A percentile compares a stretch with the other conserved stretches of the same genome.
Evolutionary conservation across 176 grass and related monocot species (phyloP).

Genomic region (Ensete ventricosum): DNA sequence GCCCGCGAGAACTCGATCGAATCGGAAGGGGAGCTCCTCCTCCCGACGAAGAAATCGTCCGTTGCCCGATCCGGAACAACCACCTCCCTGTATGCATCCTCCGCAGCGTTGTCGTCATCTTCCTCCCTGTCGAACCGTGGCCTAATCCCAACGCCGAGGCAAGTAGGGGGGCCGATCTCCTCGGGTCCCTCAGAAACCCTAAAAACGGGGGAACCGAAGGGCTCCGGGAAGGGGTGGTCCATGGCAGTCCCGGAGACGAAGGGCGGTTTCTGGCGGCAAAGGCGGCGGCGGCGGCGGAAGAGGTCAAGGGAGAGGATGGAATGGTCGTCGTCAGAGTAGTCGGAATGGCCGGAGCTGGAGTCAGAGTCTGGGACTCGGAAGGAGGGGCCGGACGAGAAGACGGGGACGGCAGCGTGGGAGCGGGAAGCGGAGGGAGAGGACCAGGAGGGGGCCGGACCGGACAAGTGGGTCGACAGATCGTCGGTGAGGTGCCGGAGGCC

Average conservation of each 20-base stretch:
- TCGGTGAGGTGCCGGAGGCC: neutral
- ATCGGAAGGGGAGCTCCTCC: neutral
- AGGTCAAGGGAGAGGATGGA: neutral
- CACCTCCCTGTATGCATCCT: neutral
- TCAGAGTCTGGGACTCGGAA: too few relatives aligned
- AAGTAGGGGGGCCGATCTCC: neutral
- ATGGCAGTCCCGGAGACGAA: neutral
- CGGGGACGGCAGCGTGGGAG: neutral
- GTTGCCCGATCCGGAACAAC: neutral
- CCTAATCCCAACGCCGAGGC: neutral
- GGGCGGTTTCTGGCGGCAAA: too few relatives aligned
- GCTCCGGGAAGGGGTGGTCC: neutral
- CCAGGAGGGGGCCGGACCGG: too few relatives aligned
- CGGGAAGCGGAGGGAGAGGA: too few relatives aligned
- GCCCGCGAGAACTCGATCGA: slow-evolving; percentile 18
- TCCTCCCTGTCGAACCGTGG: neutral
- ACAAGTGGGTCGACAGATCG: too few relatives aligned
- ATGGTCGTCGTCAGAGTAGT: neutral
- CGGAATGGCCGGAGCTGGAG: neutral
- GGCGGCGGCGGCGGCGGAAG: neutral
- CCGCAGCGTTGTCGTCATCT: neutral
- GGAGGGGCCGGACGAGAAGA: neutral
- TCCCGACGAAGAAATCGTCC: slow-evolving; percentile 3
- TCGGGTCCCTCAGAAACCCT: neutral
- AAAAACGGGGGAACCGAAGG: neutral